Evolutionary conservation across 2,329 filamentous ascomycete species (phyloP), one percentile per base, ranked within the genome.

Genomic region (Cladophialophora carrionii): DNA sequence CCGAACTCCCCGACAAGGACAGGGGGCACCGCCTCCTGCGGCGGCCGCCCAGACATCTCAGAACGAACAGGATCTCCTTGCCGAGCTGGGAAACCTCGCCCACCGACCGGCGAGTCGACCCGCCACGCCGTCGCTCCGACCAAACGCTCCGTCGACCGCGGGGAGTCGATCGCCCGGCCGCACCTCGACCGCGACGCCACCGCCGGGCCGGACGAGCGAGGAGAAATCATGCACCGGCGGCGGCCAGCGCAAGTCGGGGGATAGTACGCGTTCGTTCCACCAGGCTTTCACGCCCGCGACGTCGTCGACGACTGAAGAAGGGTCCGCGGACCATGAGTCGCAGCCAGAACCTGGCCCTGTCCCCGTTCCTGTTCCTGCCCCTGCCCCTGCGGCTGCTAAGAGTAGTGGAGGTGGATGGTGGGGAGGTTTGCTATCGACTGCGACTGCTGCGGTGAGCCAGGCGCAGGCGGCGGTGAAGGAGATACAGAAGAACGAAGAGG

Each of bases 401-500:
- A 54, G 77, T 84, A 81, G 73, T 76, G 53, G 81, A 83, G 89
- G 92, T 61, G 89, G 92, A 61, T 96, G 92, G 90, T 96, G 92
- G 90, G 92, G 92, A 74, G 89, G 91, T 24, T 80, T 97, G 59
- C 85, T 95, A 73, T 91, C 90, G 49, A 93, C 91, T 0, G 92
- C 92, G 41, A 87, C 81, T 61, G 83, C 84, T 57, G 83, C 83
- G 37, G 85, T 96, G 79, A 96, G 96, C 82, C 91, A 94, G 77
- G 94, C 95, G 54, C 93, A 97, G 78, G 91, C 89, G 7, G 90
- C 93, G 0, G 93, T 96, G 70, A 96, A 94, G 76, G 92, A 98
- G 77, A 93, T 99, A 55, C 91, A 96, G 76, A 89, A 95, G 75
- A 97, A 96, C 73, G 92, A 98, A 75, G 95, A 99, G 77, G 95